phyloP scores from a whole-genome alignment of 306 rosid genomes.

The Acmispon strigosus region DNA sequence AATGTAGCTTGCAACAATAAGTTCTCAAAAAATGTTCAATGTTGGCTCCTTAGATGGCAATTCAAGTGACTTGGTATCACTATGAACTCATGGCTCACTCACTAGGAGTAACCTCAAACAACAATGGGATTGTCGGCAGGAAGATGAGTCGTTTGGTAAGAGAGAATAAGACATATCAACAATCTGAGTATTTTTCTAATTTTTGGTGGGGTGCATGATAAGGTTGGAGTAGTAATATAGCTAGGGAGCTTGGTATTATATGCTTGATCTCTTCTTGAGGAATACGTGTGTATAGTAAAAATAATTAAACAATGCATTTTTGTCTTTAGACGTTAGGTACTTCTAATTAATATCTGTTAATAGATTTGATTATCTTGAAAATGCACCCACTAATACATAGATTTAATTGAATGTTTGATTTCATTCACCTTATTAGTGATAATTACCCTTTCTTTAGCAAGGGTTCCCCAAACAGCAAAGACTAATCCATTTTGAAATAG shows the following conservation, averaged over 20 bases:
- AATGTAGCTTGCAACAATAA: not conserved
- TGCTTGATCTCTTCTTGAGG: slow-evolving; percentile 24
- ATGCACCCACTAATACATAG: slow-evolving; percentile 22
- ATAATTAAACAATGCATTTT: not conserved
- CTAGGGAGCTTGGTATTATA: slow-evolving; percentile 9
- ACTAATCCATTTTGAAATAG: too few species aligned
- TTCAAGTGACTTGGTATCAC: not conserved
- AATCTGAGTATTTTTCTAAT: slow-evolving; percentile 25
- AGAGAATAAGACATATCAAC: slow-evolving; percentile 56
- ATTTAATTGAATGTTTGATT: not conserved
- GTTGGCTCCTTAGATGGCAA: not conserved
- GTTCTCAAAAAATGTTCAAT: not conserved
- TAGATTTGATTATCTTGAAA: slow-evolving; percentile 14
- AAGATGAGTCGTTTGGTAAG: slow-evolving; percentile 24
- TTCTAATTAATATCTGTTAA: slow-evolving; percentile 12
- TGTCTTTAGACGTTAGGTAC: slow-evolving; percentile 15
- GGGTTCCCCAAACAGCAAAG: too few species aligned
- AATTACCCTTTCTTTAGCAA: not conserved
- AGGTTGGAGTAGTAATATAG: not conserved
- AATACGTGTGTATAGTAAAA: slow-evolving; percentile 34
- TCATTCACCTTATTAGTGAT: not conserved
- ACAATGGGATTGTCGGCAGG: slow-evolving; percentile 41
- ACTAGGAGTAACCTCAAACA: not conserved
- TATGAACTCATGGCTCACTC: not conserved
- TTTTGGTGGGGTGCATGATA: slow-evolving; percentile 56